Evolutionary conservation across 1,139 yeast species (phyloP).

Genomic region (Sugiyamaella grinbergsii): DNA sequence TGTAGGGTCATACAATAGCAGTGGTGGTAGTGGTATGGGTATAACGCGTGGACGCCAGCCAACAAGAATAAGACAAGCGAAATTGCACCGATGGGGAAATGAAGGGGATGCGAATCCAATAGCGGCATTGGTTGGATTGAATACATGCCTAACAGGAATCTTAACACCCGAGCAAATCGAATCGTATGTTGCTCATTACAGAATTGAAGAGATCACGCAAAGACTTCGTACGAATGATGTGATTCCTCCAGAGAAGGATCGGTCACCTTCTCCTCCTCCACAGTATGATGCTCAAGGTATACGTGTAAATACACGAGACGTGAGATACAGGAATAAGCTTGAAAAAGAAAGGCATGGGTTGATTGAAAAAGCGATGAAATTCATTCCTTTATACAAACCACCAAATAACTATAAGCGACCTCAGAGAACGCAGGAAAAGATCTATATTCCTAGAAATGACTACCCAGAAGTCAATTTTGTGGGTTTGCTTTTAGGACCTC

Average conservation of each 20-base stretch:
- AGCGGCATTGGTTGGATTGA: slow-evolving; percentile 41
- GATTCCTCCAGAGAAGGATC: slow-evolving; percentile 42
- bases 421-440: slow-evolving; percentile 74
- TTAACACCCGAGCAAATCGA: slow-evolving; percentile 85
- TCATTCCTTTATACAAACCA: slow-evolving; percentile 76
- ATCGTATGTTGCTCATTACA: slow-evolving; percentile 70
- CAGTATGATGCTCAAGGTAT: slow-evolving; percentile 80
- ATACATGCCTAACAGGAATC: slow-evolving; percentile 51
- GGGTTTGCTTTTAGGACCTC: slow-evolving; percentile 89
- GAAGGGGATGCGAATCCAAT: slow-evolving; percentile 37
- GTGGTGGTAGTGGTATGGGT: slow-evolving; percentile 14
- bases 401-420: slow-evolving; percentile 78
- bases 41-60: slow-evolving; percentile 15
- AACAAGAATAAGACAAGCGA: slow-evolving; percentile 19
- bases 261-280: slow-evolving; percentile 92
- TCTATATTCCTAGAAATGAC: slow-evolving; percentile 81
- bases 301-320: slow-evolving; percentile 81
- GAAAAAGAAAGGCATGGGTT: slow-evolving; percentile 80
- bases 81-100: slow-evolving; percentile 42
- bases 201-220: slow-evolving; percentile 80
- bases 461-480: slow-evolving; percentile 93
- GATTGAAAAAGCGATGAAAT: slow-evolving; percentile 69
- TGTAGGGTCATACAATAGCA: slow-evolving; percentile 4
- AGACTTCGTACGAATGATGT: slow-evolving; percentile 55
- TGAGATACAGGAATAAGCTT: slow-evolving; percentile 58